Conservation (phyloP, 2,329 filamentous ascomycete species). For the Trichoderma hamatum region DNA sequence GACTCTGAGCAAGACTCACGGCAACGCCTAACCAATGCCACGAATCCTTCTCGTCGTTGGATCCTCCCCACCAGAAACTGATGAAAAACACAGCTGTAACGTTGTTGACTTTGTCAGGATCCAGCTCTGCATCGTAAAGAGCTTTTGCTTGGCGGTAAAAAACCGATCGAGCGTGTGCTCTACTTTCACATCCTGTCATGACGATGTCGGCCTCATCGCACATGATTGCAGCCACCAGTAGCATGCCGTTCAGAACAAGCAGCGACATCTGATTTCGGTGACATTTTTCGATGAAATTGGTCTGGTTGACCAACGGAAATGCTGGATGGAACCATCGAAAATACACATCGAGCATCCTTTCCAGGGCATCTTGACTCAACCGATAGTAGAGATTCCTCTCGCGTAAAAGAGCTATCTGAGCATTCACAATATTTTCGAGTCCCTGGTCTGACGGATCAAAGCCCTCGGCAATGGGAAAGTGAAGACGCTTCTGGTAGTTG, state of each 20-base stretch:
- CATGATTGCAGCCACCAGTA: slow-evolving; percentile 4
- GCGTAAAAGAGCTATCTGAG: not conserved
- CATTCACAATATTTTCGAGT: slow-evolving; percentile 1
- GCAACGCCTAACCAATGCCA: slow-evolving; percentile 13
- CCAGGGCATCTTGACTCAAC: not conserved
- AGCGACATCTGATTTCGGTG: slow-evolving; percentile 7
- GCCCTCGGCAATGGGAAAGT: slow-evolving; percentile 8
- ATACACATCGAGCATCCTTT: slow-evolving; percentile 1
- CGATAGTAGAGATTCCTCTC: not conserved
- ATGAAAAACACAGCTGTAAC: not conserved
- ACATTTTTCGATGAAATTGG: not conserved
- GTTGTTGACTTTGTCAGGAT: slow-evolving; percentile 9
- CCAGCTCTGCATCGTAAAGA: not conserved
- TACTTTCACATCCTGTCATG: slow-evolving; percentile 4
- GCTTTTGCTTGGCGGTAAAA: slow-evolving; percentile 4
- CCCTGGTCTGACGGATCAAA: slow-evolving; percentile 9
- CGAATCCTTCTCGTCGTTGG: slow-evolving; percentile 11
- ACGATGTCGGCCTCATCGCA: not conserved
- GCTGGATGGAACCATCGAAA: slow-evolving; percentile 12
- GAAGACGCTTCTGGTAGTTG: slow-evolving; percentile 8
- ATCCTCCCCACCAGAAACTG: slow-evolving; percentile 10
- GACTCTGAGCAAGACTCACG: slow-evolving; percentile 1
- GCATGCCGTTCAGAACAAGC: not conserved
- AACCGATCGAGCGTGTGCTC: not conserved
- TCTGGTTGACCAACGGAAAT: not conserved